Conservation (phyloP, 2,329 filamentous ascomycete genomes). For the Saccharata proteae region DNA sequence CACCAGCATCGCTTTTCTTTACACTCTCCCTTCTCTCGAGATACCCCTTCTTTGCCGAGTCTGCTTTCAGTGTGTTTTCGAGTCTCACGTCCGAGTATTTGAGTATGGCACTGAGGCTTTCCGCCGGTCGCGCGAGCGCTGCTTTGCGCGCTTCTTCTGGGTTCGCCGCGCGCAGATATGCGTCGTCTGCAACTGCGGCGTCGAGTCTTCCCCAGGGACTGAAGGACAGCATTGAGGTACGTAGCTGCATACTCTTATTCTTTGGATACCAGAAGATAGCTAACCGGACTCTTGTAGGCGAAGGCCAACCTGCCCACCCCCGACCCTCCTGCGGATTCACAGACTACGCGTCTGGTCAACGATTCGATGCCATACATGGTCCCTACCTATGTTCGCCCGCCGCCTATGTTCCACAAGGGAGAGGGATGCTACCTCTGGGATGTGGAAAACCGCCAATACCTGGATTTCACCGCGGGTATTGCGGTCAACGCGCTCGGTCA, state of each 20-base stretch:
- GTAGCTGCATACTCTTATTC: background rate
- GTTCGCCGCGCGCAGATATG: slow-evolving; percentile 17
- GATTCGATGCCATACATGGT: slow-evolving; percentile 84
- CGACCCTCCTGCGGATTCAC: slow-evolving; percentile 61
- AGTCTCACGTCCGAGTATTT: too few relatives aligned
- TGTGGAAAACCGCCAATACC: slow-evolving; percentile 73
- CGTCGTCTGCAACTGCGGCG: slow-evolving; percentile 26
- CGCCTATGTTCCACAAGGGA: slow-evolving; percentile 80
- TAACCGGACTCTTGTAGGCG: slow-evolving; percentile 13
- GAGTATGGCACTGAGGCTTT: slow-evolving; percentile 7
- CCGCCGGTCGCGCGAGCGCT: slow-evolving; percentile 10
- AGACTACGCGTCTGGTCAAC: slow-evolving; percentile 61
- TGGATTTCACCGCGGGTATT: slow-evolving; percentile 93
- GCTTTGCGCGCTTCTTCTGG: slow-evolving; percentile 11
- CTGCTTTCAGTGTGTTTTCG: too few relatives aligned
- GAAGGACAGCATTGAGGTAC: slow-evolving; percentile 30
- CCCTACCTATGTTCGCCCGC: slow-evolving; percentile 81
- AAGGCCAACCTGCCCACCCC: slow-evolving; percentile 45
- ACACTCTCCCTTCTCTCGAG: too few relatives aligned
- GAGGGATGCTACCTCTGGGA: slow-evolving; percentile 85
- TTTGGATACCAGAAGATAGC: background rate
- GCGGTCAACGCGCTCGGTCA: slow-evolving; percentile 91
- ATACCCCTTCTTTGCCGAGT: too few relatives aligned
- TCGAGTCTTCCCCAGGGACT: slow-evolving; percentile 30
- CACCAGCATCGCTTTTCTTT: too few relatives aligned